Base-by-base conservation (phyloP, 2,329 filamentous ascomycete species). In the Aphanoascus verrucosus region DNA sequence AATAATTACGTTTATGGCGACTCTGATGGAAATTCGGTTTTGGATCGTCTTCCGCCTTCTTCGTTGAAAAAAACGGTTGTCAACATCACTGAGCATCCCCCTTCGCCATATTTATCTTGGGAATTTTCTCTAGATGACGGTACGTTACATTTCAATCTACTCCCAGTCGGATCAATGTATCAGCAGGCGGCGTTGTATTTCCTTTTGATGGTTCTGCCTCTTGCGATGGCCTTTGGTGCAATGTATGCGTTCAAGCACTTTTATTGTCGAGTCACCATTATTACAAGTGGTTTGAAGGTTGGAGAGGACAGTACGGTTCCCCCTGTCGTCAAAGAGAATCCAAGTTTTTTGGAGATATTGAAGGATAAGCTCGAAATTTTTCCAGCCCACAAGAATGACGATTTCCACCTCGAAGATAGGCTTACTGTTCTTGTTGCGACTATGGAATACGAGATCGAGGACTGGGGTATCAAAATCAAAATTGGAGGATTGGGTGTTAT, bases 381-480 rank as follows among this genome's bases (percentile, higher is more conserved):
- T 69, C 49, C 68, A 63, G 48, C 68, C 60, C 5, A 63, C 68
- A 19, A 65, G 63, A 1, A 66, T 69, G 48, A 63, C 28, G 62
- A 45, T 59, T 73, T 2, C 14, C 35, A 7, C 1, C 41, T 41
- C 4, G 8, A 52, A 23, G 17, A 20, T 34, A 41, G 72, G 43
- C 71, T 78, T n/a, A 83, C 76, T 32, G 77, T 84, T 1, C 73
- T 85, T 19, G 83, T 85, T 51, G 82, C 81, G 11, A 85, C 82
- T 5, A 84, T 85, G 79, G 82, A 85, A 65, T 85, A 85, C 66
- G 81, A 85, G 57, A 84, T 85, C 56, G 79, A 82, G 53, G 82
- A 85, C 62, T 85, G 82, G 79, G 74, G 68, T 3, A 82, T 85
- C 68, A 85, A 83, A 66, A 81, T 85, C 68, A 85, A 85, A 68